Conservation (phyloP, 352 stramenopile genomes). For the Plasmopara viticola region DNA sequence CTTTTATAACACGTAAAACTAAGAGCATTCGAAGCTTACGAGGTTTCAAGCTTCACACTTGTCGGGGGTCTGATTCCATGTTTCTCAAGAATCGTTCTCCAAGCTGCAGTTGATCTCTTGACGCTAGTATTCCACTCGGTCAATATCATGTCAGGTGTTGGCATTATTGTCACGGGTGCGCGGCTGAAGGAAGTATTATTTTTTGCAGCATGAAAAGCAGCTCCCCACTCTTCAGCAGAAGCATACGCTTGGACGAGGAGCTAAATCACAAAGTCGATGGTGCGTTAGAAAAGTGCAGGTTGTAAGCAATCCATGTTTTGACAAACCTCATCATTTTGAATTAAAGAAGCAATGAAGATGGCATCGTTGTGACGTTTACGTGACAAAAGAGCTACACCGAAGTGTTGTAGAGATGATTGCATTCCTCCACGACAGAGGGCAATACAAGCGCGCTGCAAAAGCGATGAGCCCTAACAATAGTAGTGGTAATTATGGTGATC, state of each 20-base stretch:
- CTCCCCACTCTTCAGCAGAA: constrained; percentile 19
- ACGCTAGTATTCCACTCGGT: constrained; percentile 30
- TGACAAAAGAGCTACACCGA: constrained; percentile 18
- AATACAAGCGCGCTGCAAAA: constrained; percentile 52
- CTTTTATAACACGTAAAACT: background rate
- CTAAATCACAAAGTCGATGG: background rate
- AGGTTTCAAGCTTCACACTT: constrained; percentile 17
- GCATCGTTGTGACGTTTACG: constrained; percentile 32
- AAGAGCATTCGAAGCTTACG: background rate
- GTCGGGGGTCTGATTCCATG: constrained; percentile 29
- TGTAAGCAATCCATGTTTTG: background rate
- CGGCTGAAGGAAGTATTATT: background rate
- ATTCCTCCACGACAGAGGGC: constrained; percentile 32
- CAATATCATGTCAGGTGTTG: constrained; percentile 13
- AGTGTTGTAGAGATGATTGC: constrained; percentile 13
- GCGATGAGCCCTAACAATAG: constrained; percentile 37
- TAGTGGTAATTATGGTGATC: background rate
- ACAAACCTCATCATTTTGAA: constrained; percentile 39
- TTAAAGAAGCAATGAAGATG: constrained; percentile 44
- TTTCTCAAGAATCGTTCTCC: constrained; percentile 23
- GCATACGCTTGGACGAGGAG: constrained; percentile 25
- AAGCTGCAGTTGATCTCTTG: constrained; percentile 23
- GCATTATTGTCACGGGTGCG: background rate
- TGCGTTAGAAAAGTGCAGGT: background rate
- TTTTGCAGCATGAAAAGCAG: constrained; percentile 24